Base-by-base conservation (phyloP, 805 yeast genomes). In the Isabelozyma heimii region DNA sequence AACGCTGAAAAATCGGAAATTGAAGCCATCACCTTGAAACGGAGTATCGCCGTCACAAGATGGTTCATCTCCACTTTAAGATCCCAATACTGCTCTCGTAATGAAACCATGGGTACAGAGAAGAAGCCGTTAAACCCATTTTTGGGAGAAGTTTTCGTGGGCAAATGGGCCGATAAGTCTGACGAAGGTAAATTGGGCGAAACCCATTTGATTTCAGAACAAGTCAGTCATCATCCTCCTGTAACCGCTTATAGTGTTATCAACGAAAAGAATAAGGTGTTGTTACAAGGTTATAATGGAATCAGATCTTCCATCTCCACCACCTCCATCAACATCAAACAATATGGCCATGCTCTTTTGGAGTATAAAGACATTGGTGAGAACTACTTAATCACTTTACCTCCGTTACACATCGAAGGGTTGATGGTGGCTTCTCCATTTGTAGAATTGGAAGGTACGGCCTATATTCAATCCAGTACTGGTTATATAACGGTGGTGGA, bases 211-310 rank as follows among this genome's bases (percentile, higher is more conserved):
- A 62, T 90, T 47, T 82, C 91, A 54, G 99, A 94, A 69, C 99
- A 94, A 70, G 97, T 94, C 12, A 84, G 91, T 52, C 99, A 94
- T 71, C 99, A 94, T 67, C 99, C 99, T 14, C 98, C 99, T 24
- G 85, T 88, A 35, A 91, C 98, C n/a, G 97, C 94, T 6, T 94
- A 91, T 65, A 81, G 91, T 40, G 80, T 94, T 48, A 72, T 81
- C 61, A 91, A 91, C 65, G 87, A 84, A 53, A 81, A 82, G 59
- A 78, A 85, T 65, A 78, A 84, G 33, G 85, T 86, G 24, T 69
- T 74, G 40, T 74, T 91, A 53, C 88, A 91, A 67, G 99, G 99
- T 47, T 92, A 89, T 72, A 91, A 89, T 62, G 92, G 92, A 38
- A 82, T 92, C 61, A 87, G 82, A 67, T 91, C 97, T 24, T 82